Base-by-base conservation (phyloP, 495 filamentous ascomycete species). In the Chaetomium fimeti region DNA sequence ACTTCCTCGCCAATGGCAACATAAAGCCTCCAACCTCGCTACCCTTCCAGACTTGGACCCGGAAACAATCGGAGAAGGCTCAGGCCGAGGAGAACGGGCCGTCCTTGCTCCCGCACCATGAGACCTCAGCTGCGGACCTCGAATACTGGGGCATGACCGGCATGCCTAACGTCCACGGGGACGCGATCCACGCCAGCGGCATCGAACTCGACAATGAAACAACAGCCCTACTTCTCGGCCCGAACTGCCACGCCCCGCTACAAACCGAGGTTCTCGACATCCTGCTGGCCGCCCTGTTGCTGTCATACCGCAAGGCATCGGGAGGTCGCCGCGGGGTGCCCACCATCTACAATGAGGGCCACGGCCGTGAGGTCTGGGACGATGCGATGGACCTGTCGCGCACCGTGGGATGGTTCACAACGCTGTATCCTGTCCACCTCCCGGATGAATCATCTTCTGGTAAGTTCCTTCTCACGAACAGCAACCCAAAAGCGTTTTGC, bases 211-310 rank as follows among this genome's bases (percentile, higher is more conserved):
- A 83, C 57, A 27, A 52, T 0, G 65, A 71, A 3, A 77, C 76
- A 25, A 84, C 82, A 7, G 67, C 73, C 3, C 60, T 77, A 1
- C 72, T 86, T 36, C 58, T 83, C 9, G 74, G 62, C 0, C 54
- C 76, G 6, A 76, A 76, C 3, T 81, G 78, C 59, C 78, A 86
- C 57, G 71, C 76, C n/a, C 65, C 78, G 2, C 68, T 86, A 7
- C 62, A 72, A 2, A 87, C 84, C 0, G 82, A 86, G 47, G 68
- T 79, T 0, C 71, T 87, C 7, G 85, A 88, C 49, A 51, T 88
- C 5, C 74, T 88, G 27, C 63, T 86, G 5, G 78, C 82, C 12
- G 75, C 80, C 0, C 74, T 87, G 55, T 65, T 85, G 0, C 71
- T 83, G 42, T 83, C 84, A 1, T 87, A 83, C 69, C 74, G 76